Percentiles rank a stretch among this genome's conserved stretches.
phyloP scores from a whole-genome alignment of 2,329 filamentous ascomycete genomes.

The Fusarium haematococcum region DNA sequence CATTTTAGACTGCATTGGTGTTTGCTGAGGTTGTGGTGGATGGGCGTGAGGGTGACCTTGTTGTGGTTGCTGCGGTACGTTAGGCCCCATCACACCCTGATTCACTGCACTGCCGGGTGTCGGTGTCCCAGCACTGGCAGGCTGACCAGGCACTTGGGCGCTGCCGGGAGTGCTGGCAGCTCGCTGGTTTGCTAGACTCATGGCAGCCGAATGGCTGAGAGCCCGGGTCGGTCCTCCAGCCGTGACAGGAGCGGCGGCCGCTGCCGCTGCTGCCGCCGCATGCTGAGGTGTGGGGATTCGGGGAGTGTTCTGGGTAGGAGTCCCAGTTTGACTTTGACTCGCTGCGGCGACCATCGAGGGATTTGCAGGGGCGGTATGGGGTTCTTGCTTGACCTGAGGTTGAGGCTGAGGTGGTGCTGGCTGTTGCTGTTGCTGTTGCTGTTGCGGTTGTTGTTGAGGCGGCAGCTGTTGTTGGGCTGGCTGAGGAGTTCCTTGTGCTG shows the following conservation, averaged over 20 bases:
- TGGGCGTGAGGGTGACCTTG: conserved; percentile 62
- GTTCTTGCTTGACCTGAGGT: conserved; percentile 49
- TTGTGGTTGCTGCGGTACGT: conserved; percentile 48
- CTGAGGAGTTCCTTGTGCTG: conserved; percentile 41
- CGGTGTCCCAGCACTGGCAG: conserved; percentile 46
- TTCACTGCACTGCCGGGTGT: conserved; percentile 47
- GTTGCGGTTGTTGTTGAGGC: not conserved
- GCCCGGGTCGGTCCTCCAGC: conserved; percentile 55
- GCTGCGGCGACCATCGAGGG: conserved; percentile 56
- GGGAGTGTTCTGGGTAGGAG: conserved; percentile 62
- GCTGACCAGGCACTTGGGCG: conserved; percentile 47
- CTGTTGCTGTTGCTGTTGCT: conserved; percentile 28
- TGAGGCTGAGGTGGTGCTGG: conserved; percentile 39
- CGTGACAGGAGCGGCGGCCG: conserved; percentile 52
- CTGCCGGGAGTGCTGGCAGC: conserved; percentile 51
- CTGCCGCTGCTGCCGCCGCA: conserved; percentile 53
- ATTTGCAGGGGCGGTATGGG: conserved; percentile 60
- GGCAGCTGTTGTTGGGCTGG: conserved; percentile 27
- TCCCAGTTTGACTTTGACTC: conserved; percentile 55
- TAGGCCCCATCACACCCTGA: conserved; percentile 49
- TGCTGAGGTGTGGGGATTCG: conserved; percentile 66
- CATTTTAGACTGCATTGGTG: conserved; percentile 71
- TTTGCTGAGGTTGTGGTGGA: conserved; percentile 56
- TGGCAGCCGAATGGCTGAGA: conserved; percentile 63
- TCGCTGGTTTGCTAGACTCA: conserved; percentile 61